A percentile compares a stretch with the other conserved stretches of the same genome.
Evolutionary conservation across 257 asterid species (phyloP).

Genomic region (Solanum habrochaites): DNA sequence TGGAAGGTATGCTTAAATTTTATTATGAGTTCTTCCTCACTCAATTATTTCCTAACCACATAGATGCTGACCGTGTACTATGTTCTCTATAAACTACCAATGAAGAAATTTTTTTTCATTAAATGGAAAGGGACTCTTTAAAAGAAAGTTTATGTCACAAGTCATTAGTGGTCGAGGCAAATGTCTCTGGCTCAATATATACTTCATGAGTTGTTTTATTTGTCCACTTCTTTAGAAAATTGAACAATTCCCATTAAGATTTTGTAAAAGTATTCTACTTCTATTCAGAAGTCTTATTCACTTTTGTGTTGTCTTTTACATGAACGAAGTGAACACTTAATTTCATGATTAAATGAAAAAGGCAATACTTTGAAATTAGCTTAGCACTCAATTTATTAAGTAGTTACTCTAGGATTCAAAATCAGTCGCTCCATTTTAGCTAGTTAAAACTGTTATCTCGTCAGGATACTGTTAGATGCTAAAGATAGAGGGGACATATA

Average conservation of each 20-base stretch:
- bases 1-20: no score
- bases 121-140: neutral
- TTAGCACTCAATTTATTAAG: no score
- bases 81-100: neutral
- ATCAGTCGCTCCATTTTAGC: no score
- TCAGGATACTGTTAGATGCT: no score
- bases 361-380: neutral
- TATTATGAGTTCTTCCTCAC: no score
- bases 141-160: neutral
- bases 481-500: neutral
- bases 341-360: neutral
- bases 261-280: neutral
- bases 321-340: neutral
- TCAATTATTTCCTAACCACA: neutral
- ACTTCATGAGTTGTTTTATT: neutral
- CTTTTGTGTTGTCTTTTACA: neutral
- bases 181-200: neutral
- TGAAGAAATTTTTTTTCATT: neutral
- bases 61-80: neutral
- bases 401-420: no score
- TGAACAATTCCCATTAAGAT: neutral
- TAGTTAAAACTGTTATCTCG: no score
- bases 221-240: neutral
- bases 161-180: neutral
- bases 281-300: neutral